Base-by-base conservation (phyloP, 306 rosid genomes). In the Trifolium dubium region DNA sequence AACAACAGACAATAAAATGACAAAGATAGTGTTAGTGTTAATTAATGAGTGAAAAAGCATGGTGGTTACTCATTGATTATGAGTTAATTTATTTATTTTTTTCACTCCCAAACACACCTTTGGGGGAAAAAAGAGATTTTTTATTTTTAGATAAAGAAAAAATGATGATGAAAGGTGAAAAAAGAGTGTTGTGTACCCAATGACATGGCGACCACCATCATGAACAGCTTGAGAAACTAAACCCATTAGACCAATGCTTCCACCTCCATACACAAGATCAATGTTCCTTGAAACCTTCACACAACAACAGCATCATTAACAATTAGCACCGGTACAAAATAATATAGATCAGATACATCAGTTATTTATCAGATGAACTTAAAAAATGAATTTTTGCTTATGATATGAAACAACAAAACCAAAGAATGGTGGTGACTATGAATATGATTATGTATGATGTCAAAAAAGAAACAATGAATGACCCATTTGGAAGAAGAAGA, bases 171-270 rank as follows among this genome's bases (percentile, higher is more conserved):
- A 29, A 54, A 19, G 10, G 39, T 3, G 46, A 34, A 19, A 32
- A 31, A 73, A 69, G 5, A 65, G 74, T 70, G 41, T 53, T 51
- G 73, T 79, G 88, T 81, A 91, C 98, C 98, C 98, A 85, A 91
- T 88, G 77, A 94, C 98, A 89, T 91, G 98, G 62, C 98, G 89
- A 84, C 98, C 98, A 2, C 98, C 98, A 88, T 94, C 86, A 91
- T 92, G 97, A 87, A 94, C 98, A 50, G 98, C 98, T 87, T 94
- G 98, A 51, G 98, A 94, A 77, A 94, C 95, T 69, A 91, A 86
- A 71, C 98, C 98, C 98, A 94, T 94, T 2, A 94, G 89, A 28
- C 98, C 98, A 83, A 94, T 89, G 94, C 98, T 94, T 79, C 98
- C 97, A 4, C 98, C 98, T 72, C 98, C 98, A 79, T 94, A 94